Percentiles rank a stretch among this genome's conserved stretches.
Conservation (phyloP, 129 eudicot species). For the Centaurea solstitialis region DNA sequence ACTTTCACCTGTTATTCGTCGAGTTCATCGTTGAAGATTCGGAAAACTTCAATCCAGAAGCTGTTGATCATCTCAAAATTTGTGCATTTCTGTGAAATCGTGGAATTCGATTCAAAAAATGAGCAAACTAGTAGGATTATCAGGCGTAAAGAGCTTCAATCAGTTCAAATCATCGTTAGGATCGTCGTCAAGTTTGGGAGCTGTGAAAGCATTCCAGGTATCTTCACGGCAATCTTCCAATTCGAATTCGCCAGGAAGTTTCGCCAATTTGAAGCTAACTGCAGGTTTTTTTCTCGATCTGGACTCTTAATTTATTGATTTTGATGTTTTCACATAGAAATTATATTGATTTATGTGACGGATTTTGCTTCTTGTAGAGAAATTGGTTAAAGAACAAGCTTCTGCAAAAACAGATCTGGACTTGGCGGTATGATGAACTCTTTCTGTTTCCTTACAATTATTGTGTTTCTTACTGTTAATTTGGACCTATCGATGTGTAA, state of each 20-base stretch:
- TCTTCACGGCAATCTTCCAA: conserved; percentile 57
- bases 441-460: conserved; percentile 13
- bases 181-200: conserved; percentile 39
- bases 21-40: conserved; percentile 2
- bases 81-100: conserved; percentile 2
- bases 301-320: background rate
- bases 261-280: conserved; percentile 81
- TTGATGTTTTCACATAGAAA: background rate
- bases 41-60: background rate
- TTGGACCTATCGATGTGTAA: conserved; percentile 5
- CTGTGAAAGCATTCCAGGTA: conserved; percentile 40
- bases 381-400: conserved; percentile 95
- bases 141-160: conserved; percentile 67
- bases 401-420: conserved; percentile 88
- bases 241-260: conserved; percentile 73
- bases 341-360: background rate
- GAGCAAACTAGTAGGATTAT: conserved; percentile 67
- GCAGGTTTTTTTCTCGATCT: conserved; percentile 51
- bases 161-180: conserved; percentile 62
- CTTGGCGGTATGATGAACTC: conserved; percentile 62
- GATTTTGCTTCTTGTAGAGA: conserved; percentile 54
- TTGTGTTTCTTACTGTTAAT: background rate
- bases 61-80: conserved; percentile 5
- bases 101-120: conserved; percentile 30
- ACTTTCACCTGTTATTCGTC: background rate